Evolutionary conservation across 179 eudicot species (phyloP).

Genomic region (Heliamphora pulchella): DNA sequence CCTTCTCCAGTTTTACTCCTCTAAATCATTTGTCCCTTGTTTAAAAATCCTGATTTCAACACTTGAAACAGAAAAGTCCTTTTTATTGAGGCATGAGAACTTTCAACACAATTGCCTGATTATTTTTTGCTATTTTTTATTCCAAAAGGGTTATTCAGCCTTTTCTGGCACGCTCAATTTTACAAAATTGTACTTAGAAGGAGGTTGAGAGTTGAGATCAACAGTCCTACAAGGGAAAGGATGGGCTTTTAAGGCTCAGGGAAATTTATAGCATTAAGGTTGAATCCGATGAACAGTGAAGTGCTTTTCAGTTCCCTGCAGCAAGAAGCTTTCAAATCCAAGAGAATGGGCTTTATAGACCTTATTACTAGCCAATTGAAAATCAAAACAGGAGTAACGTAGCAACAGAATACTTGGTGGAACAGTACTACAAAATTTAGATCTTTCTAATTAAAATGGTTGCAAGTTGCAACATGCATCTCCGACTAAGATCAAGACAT

Average conservation of each 20-base stretch:
- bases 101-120: too few relatives aligned
- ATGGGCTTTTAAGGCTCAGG: not conserved
- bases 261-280: not conserved
- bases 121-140: too few relatives aligned
- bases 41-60: too few relatives aligned
- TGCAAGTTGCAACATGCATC: not conserved
- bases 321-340: not conserved
- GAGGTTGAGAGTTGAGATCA: too few relatives aligned
- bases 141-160: too few relatives aligned
- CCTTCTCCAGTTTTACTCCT: too few relatives aligned
- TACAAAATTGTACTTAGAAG: too few relatives aligned
- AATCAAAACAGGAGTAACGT: not conserved
- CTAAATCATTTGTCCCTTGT: too few relatives aligned
- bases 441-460: not conserved
- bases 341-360: not conserved
- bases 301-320: not conserved
- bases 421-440: not conserved
- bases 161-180: too few relatives aligned
- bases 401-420: not conserved
- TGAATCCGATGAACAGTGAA: not conserved
- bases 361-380: slow-evolving; percentile 3
- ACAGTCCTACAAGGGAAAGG: not conserved
- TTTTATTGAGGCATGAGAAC: too few relatives aligned
- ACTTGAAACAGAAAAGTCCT: too few relatives aligned
- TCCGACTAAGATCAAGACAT: not conserved